phyloP scores from a whole-genome alignment of 1,284 basidiomycete species.

The Cutaneotrichosporon arboriforme region DNA sequence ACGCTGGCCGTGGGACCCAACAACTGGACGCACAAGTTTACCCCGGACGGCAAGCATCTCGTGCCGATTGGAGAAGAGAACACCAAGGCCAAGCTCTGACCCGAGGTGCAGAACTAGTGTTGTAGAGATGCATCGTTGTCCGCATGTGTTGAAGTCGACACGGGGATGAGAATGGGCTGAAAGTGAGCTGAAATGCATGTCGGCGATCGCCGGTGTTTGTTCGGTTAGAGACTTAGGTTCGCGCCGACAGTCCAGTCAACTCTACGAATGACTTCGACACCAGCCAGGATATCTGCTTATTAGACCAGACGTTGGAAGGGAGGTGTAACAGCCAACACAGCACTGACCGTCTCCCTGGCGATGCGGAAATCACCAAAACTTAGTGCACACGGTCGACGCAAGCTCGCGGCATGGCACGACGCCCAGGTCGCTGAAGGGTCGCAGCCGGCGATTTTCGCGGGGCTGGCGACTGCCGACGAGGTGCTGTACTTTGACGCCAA shows the following conservation, averaged over 20 bases:
- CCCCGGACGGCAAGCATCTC: conserved; percentile 2
- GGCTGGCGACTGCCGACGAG: conserved; percentile 28
- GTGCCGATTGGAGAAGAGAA: conserved; percentile 2
- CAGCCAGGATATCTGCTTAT: too few relatives aligned
- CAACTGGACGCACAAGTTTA: conserved; percentile 6
- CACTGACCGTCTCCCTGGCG: too few relatives aligned
- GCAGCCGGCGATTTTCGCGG: conserved; percentile 28
- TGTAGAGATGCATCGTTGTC: not conserved
- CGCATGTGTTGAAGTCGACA: not conserved
- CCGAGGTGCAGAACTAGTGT: not conserved
- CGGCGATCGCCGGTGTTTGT: too few relatives aligned
- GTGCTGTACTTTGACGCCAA: conserved; percentile 25
- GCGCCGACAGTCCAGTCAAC: too few relatives aligned
- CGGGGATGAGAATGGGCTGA: too few relatives aligned
- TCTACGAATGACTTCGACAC: too few relatives aligned
- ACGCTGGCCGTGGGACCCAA: conserved; percentile 6
- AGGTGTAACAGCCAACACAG: too few relatives aligned
- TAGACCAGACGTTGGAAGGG: too few relatives aligned
- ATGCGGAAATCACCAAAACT: not conserved
- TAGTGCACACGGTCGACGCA: conserved; percentile 8
- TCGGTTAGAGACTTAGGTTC: too few relatives aligned
- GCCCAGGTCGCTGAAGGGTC: conserved; percentile 17
- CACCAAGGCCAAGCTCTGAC: conserved; percentile 7
- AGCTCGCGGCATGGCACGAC: conserved; percentile 19
- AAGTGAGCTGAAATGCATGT: too few relatives aligned